phyloP scores from a whole-genome alignment of 805 yeast species.

The Wickerhamomyces kurtzmanii region DNA sequence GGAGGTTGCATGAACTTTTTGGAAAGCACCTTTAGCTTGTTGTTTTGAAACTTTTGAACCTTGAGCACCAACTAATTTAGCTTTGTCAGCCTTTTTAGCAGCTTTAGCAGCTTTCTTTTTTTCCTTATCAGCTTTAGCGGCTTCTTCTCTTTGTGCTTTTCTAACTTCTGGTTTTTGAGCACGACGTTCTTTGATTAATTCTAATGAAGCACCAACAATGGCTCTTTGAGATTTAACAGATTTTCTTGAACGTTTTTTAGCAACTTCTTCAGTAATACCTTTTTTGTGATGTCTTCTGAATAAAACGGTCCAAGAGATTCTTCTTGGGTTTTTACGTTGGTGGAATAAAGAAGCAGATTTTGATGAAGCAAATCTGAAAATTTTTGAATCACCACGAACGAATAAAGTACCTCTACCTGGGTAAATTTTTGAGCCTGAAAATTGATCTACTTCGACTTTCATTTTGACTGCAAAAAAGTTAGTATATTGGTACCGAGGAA shows the following conservation, averaged over 20 bases:
- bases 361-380: constrained; percentile 98
- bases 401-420: constrained; percentile 99
- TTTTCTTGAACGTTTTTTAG: constrained; percentile 97
- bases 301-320: constrained; percentile 98
- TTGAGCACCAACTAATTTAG: constrained; percentile 68
- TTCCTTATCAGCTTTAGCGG: constrained; percentile 75
- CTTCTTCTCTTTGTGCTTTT: constrained; percentile 94
- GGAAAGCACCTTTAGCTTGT: constrained; percentile 97
- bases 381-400: constrained; percentile 99
- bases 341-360: constrained; percentile 96
- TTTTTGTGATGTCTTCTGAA: constrained; percentile 99
- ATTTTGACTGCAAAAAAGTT: constrained; percentile 31
- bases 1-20: constrained; percentile 92
- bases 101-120: constrained; percentile 88
- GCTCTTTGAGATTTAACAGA: constrained; percentile 98
- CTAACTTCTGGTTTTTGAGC: constrained; percentile 92
- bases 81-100: constrained; percentile 91
- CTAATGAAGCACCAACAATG: constrained; percentile 98
- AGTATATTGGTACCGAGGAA: too few species aligned
- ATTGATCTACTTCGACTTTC: constrained; percentile 99
- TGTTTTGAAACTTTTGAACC: constrained; percentile 83
- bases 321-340: constrained; percentile 99
- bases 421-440: constrained; percentile 99
- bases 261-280: constrained; percentile 97
- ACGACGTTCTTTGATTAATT: constrained; percentile 97